Conservation (phyloP, 345 rosid species). For the Bruguiera parviflora region DNA sequence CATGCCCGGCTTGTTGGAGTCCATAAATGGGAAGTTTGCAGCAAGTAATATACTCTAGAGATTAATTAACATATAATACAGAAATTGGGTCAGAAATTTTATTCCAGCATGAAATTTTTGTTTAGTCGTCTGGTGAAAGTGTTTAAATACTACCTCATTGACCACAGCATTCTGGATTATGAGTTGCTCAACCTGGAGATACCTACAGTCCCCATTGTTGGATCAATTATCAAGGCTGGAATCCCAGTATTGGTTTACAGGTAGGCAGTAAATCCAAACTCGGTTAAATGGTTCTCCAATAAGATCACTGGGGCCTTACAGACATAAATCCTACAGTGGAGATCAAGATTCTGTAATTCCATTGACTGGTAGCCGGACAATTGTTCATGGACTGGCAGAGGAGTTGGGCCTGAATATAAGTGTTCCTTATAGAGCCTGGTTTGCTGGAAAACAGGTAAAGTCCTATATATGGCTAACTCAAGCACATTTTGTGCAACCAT, state of each 20-base stretch:
- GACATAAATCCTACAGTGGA: conserved; percentile 12
- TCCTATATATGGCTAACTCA: neutral
- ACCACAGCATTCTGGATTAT: conserved; percentile 73
- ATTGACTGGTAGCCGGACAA: conserved; percentile 33
- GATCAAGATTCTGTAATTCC: conserved; percentile 99
- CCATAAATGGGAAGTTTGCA: conserved; percentile 77
- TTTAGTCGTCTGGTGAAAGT: neutral
- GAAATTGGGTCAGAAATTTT: neutral
- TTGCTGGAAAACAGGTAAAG: conserved; percentile 81
- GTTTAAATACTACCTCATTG: neutral
- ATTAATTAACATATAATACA: neutral
- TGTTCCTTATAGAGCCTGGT: conserved; percentile 83
- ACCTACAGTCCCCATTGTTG: conserved; percentile 25
- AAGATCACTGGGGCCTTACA: neutral
- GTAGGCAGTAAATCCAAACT: neutral
- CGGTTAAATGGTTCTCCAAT: neutral
- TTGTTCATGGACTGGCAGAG: conserved; percentile 25
- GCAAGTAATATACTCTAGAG: conserved; percentile 58
- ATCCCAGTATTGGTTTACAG: conserved; percentile 31
- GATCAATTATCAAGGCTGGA: conserved; percentile 31
- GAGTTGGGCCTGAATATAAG: conserved; percentile 53
- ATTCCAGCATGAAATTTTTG: neutral
- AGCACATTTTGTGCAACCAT: neutral
- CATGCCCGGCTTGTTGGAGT: conserved; percentile 91
- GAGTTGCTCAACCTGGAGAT: conserved; percentile 44